Base-by-base conservation (phyloP, 108 stramenopile genomes). In the Fistulifera solaris region DNA sequence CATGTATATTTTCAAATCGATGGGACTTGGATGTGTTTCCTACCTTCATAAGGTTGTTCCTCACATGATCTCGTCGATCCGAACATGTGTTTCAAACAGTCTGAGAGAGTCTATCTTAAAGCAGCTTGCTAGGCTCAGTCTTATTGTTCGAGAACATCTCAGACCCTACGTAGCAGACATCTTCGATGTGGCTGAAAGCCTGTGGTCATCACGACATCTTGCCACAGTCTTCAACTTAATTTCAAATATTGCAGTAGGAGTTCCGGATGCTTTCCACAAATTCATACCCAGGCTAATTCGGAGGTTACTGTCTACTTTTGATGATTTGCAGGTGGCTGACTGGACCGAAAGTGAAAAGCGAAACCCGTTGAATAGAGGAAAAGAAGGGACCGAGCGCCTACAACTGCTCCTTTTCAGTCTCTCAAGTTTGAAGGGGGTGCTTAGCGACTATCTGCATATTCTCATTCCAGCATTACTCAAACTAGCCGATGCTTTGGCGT, bases 1-100 rank as follows among this genome's bases (percentile, higher is more conserved):
- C 19, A 94, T 94, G 76, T 90, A 83, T 45, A 93, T 96, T 46
- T 97, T 98, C 68, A 76, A 91, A 52, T 76, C 81, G 26, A 75
- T 99, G 14, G 96, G 96, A 0, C 47, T 85, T 1, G 70, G 72
- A 27, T 91, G 92, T 62, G 94, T 93, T 35, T 83, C 78, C 3
- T 99, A 92, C 48, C 68, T 99, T 16, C 63, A 67, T 7, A 66
- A 61, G 14, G 88, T 95, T 59, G 83, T 99, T 14, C 98, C 96
- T 15, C 83, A 95, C 54, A 82, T 97, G 38, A 60, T 96, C 53
- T 27, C 70, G 24, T 78, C 89, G 35, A 73, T 93, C 18, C 75
- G 83, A 40, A 48, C 17, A 12, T 78, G 78, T 52, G 81, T 81
- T 35, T 87, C 90, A 59, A 72, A 80, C 19, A 89, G 76, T 26